Evolutionary conservation across 768 basidiomycete genomes (phyloP).

Genomic region (Cystobasidium tubakii): DNA sequence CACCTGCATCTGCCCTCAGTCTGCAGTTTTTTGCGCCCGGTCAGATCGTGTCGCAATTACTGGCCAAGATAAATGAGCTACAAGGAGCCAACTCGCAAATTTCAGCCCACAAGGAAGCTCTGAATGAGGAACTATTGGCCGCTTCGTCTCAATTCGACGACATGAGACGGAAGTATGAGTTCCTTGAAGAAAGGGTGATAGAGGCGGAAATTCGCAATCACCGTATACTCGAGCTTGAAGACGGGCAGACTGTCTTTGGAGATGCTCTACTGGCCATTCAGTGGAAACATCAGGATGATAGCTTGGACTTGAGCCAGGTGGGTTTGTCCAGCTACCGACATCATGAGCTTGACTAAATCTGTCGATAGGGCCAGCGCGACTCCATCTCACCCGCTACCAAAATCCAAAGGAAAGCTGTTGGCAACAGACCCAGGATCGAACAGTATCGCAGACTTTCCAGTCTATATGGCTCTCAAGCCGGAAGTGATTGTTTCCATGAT

Average conservation of each 20-base stretch:
- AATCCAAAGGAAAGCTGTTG: slow-evolving; percentile 2
- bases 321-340: not conserved
- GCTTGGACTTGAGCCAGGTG: not conserved
- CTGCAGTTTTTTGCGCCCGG: not conserved
- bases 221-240: slow-evolving; percentile 8
- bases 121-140: slow-evolving; percentile 25
- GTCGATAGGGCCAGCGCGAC: not conserved
- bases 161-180: slow-evolving; percentile 28
- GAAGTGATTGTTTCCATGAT: not conserved
- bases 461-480: not conserved
- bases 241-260: not conserved
- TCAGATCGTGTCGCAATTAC: slow-evolving; percentile 28
- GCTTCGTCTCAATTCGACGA: slow-evolving; percentile 34
- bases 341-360: no score
- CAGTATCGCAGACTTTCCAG: slow-evolving; percentile 14
- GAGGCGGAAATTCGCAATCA: slow-evolving; percentile 23
- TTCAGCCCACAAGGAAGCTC: slow-evolving; percentile 3
- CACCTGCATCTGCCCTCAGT: not conserved
- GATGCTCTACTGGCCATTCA: not conserved
- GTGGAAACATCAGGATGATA: not conserved
- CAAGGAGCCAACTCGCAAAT: slow-evolving; percentile 38
- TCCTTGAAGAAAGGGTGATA: slow-evolving; percentile 17
- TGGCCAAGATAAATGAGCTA: slow-evolving; percentile 40
- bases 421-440: slow-evolving; percentile 13
- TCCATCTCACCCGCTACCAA: slow-evolving; percentile 1